Evolutionary conservation across 2,329 filamentous ascomycete genomes (phyloP), one percentile per base, ranked within the genome.

Genomic region (Paraphoma chrysanthemicola): DNA sequence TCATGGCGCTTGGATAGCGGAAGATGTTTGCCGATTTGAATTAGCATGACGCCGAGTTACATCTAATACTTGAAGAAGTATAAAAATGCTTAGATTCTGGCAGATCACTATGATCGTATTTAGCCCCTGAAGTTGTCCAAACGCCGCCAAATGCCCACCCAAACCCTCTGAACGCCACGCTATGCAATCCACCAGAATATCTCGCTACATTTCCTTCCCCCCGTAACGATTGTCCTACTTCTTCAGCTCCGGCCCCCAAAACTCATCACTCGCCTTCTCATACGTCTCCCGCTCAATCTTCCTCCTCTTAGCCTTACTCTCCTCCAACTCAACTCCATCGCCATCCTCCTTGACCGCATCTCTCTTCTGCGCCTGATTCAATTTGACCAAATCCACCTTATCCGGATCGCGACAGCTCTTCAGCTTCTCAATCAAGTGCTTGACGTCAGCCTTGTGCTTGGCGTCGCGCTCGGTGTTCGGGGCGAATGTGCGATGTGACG

Each of bases 371-470:
- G 86, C 85, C 60, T 84, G 83, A 67, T 91, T 88, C 48, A 90
- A 78, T 46, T 87, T 87, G 16, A 92, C 87, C 3, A 93, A 76
- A 73, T 93, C 89, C 43, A 85, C 86, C 53, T 90, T 86, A 64
- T 91, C 88, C 0, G 90, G 90, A 67, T 94, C 90, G 54, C 88
- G 82, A 65, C 90, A 93, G 65, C 84, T 86, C 57, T 85, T 86
- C n/a, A 93, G 80, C 72, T 92, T 93, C 76, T 84, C 87, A 14
- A 87, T 83, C 11, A 92, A 60, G 1, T 54, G 54, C 44, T 60
- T 65, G 28, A 77, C 76, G 0, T 84, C 83, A 42, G 85, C 85
- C 63, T 87, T 82, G 23, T 83, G 76, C 49, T 81, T 80, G 63
- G 74, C 77, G 54, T 70, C 59, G 62, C 59, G 69, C 62, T 80